phyloP scores from a whole-genome alignment of 768 basidiomycete genomes.

The Pleurotus salmoneostramineus region DNA sequence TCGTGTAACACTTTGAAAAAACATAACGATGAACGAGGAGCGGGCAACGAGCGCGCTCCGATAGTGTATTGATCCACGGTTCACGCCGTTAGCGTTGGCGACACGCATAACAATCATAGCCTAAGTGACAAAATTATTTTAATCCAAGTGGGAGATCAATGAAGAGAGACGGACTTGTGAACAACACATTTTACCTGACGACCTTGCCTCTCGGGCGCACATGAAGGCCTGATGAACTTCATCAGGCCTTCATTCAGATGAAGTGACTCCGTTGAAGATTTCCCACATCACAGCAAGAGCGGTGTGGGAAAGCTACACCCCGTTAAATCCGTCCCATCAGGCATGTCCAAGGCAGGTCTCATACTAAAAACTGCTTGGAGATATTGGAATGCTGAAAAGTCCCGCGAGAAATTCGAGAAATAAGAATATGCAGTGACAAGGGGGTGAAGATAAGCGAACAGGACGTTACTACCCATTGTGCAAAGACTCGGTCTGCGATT shows the following conservation, averaged over 20 bases:
- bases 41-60: too few relatives aligned
- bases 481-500: not conserved
- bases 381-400: too few relatives aligned
- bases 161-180: not conserved
- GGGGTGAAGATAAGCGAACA: not conserved
- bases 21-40: too few relatives aligned
- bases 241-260: too few relatives aligned
- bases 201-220: not conserved
- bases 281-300: not conserved
- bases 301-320: not conserved
- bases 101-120: not conserved
- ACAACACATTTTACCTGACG: not conserved
- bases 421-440: not conserved
- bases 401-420: not conserved
- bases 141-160: not conserved
- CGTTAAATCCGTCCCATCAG: not conserved
- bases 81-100: not conserved
- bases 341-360: too few relatives aligned
- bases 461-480: not conserved
- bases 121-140: not conserved
- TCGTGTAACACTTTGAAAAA: not conserved
- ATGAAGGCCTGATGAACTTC: too few relatives aligned
- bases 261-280: not conserved
- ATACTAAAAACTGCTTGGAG: too few relatives aligned
- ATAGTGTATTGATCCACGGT: too few relatives aligned